Conservation (phyloP, 768 basidiomycete species). For the Kwoniella heveanensis region DNA sequence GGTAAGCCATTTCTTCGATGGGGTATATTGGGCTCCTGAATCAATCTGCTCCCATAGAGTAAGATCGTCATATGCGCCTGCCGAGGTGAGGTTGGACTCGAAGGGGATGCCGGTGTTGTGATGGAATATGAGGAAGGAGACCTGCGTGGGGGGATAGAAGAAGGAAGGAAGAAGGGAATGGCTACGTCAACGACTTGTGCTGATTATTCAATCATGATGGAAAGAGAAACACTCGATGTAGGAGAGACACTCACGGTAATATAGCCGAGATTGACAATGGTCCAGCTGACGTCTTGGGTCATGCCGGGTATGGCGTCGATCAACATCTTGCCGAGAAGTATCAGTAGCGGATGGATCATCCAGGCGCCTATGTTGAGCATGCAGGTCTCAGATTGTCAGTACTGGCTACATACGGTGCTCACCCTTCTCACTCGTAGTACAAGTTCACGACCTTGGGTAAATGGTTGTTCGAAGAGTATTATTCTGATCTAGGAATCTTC, state of each 20-base stretch:
- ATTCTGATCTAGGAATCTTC: too few relatives aligned
- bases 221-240: too few relatives aligned
- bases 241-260: slow-evolving; percentile 70
- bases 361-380: slow-evolving; percentile 72
- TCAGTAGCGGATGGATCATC: slow-evolving; percentile 94
- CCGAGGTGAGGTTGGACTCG: slow-evolving; percentile 62
- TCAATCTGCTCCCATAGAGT: slow-evolving; percentile 99
- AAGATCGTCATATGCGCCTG: slow-evolving; percentile 94
- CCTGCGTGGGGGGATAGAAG: slow-evolving; percentile 57
- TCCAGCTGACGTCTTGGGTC: slow-evolving; percentile 93
- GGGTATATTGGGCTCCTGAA: slow-evolving; percentile 96
- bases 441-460: too few relatives aligned
- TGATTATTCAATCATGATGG: too few relatives aligned
- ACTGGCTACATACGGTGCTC: too few relatives aligned
- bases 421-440: too few relatives aligned
- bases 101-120: slow-evolving; percentile 97
- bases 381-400: not conserved
- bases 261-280: slow-evolving; percentile 85
- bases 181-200: too few relatives aligned
- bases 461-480: too few relatives aligned
- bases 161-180: too few relatives aligned
- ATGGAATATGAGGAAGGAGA: slow-evolving; percentile 99
- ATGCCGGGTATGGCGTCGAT: slow-evolving; percentile 93
- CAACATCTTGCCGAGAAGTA: slow-evolving; percentile 83
- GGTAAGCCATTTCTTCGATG: slow-evolving; percentile 95